phyloP scores from a whole-genome alignment of 805 yeast species.

The Yarrowia sp. region DNA sequence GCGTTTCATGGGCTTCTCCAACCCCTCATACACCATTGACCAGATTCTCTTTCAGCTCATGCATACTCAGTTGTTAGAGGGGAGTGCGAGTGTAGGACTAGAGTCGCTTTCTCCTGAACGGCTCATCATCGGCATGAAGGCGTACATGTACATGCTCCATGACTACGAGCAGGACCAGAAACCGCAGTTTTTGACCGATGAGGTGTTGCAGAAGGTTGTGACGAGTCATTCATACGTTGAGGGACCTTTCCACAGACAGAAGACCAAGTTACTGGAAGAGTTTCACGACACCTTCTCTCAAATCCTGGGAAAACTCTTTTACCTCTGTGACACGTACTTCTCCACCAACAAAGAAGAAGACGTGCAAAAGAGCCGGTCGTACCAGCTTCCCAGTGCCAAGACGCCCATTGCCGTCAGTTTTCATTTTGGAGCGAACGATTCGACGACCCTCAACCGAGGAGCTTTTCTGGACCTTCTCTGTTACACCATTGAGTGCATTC shows the following conservation, averaged over 20 bases:
- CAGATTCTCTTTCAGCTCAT: constrained; percentile 76
- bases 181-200: constrained; percentile 78
- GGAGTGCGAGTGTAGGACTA: constrained; percentile 53
- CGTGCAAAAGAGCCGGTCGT: constrained; percentile 48
- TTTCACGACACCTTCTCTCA: constrained; percentile 76
- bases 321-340: constrained; percentile 65
- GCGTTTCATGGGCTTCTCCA: constrained; percentile 79
- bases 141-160: constrained; percentile 73
- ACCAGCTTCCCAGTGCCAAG: constrained; percentile 50
- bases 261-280: constrained; percentile 42
- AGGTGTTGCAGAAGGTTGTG: constrained; percentile 47
- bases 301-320: constrained; percentile 61
- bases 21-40: constrained; percentile 79
- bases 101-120: constrained; percentile 76
- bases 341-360: constrained; percentile 48
- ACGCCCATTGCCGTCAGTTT: constrained; percentile 52
- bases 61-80: constrained; percentile 50
- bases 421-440: constrained; percentile 50
- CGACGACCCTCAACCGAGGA: constrained; percentile 46
- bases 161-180: constrained; percentile 63
- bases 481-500: constrained; percentile 70
- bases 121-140: constrained; percentile 68
- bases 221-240: constrained; percentile 11
- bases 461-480: constrained; percentile 68
- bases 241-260: constrained; percentile 26